Percentiles rank a stretch among this genome's conserved stretches.
Conservation (phyloP, 2,329 filamentous ascomycete genomes). For the Apiospora phragmitis region DNA sequence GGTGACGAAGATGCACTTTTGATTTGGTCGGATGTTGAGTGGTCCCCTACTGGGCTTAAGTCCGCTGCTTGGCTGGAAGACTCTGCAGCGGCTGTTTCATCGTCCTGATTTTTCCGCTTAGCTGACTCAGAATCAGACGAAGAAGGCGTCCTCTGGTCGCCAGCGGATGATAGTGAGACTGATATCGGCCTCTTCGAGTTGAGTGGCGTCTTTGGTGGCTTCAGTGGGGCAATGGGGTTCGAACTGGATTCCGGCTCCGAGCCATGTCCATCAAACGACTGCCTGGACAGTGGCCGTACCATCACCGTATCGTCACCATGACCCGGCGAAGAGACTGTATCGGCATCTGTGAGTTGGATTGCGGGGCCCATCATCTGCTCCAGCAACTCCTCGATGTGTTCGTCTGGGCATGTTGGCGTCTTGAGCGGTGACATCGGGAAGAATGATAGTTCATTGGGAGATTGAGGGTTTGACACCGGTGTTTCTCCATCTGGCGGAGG, state of each 20-base stretch:
- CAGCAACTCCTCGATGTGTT: slow-evolving; percentile 14
- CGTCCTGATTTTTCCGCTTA: background rate
- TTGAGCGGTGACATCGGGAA: slow-evolving; percentile 13
- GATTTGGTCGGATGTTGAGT: background rate
- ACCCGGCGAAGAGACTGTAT: background rate
- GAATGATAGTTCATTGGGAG: slow-evolving; percentile 14
- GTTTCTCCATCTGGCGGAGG: background rate
- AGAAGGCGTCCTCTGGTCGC: background rate
- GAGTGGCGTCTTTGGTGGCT: slow-evolving; percentile 12
- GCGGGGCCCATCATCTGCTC: slow-evolving; percentile 3
- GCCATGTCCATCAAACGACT: background rate
- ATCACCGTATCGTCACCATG: background rate
- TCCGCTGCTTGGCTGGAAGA: background rate
- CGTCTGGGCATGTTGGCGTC: slow-evolving; percentile 2
- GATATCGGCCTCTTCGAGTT: background rate
- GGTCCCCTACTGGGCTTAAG: background rate
- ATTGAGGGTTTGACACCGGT: slow-evolving; percentile 13
- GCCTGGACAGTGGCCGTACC: background rate
- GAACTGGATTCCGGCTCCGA: background rate
- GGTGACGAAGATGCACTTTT: background rate
- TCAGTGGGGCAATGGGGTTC: background rate
- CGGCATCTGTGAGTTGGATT: background rate
- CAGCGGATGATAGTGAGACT: background rate
- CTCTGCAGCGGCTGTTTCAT: background rate
- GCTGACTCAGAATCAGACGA: background rate